A percentile compares a stretch with the other conserved stretches of the same genome.
Conservation (phyloP, 768 basidiomycete species). For the Pisolithus albus region DNA sequence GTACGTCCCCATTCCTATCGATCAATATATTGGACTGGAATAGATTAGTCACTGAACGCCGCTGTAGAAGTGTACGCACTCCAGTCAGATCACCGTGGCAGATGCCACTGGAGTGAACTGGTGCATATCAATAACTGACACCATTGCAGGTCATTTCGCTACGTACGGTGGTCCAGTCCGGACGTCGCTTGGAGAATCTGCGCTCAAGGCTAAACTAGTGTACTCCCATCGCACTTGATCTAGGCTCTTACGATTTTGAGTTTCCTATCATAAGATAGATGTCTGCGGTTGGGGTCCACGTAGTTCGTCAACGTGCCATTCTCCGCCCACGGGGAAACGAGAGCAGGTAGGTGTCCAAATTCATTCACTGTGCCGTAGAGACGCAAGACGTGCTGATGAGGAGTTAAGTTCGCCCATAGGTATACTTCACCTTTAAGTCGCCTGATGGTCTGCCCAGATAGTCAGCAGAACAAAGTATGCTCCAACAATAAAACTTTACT, state of each 20-base stretch:
- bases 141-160: background rate
- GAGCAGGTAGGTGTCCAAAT: slow-evolving; percentile 17
- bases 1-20: background rate
- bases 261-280: background rate
- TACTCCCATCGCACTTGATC: background rate
- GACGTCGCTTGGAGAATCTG: slow-evolving; percentile 27
- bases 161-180: slow-evolving; percentile 34
- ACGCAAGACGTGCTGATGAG: slow-evolving; percentile 14
- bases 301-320: slow-evolving; percentile 18
- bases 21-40: slow-evolving; percentile 9
- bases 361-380: slow-evolving; percentile 13
- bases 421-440: background rate
- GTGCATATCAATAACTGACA: background rate
- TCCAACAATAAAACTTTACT: background rate
- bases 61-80: background rate
- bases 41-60: background rate
- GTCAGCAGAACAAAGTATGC: background rate
- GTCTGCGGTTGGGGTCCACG: slow-evolving; percentile 1
- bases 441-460: background rate
- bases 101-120: slow-evolving; percentile 3
- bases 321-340: slow-evolving; percentile 22
- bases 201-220: background rate
- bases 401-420: background rate
- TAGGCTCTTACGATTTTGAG: background rate
- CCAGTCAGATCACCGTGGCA: slow-evolving; percentile 8